Evolutionary conservation across 176 grass and related monocot species (phyloP).

Genomic region (Carex kokanica): DNA sequence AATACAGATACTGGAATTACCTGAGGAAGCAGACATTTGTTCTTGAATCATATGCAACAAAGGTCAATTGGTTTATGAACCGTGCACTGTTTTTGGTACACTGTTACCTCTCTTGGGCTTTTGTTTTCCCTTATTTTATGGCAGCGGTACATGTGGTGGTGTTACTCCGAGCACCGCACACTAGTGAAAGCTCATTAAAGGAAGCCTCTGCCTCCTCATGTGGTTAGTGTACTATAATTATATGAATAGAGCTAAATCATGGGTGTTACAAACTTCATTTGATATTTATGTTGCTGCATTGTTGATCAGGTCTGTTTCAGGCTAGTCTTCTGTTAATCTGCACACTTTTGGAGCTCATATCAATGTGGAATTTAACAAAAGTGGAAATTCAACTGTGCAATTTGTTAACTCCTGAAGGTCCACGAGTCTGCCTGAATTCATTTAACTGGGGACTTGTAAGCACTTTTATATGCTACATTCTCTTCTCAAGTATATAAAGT

Average conservation of each 20-base stretch:
- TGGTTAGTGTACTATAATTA: slow-evolving; percentile 42
- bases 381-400: slow-evolving; percentile 95
- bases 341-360: slow-evolving; percentile 75
- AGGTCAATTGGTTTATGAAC: slow-evolving; percentile 95
- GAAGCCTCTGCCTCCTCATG: slow-evolving; percentile 61
- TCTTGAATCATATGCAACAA: slow-evolving; percentile 93
- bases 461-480: slow-evolving; percentile 18
- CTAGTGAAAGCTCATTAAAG: slow-evolving; percentile 39
- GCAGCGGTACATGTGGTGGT: slow-evolving; percentile 68
- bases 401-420: slow-evolving; percentile 83
- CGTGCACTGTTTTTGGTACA: slow-evolving; percentile 84
- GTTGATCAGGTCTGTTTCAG: slow-evolving; percentile 52
- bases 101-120: slow-evolving; percentile 96
- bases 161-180: slow-evolving; percentile 60
- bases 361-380: slow-evolving; percentile 98
- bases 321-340: slow-evolving; percentile 64
- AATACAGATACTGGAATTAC: slow-evolving; percentile 98
- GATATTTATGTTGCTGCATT: not conserved
- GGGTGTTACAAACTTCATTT: not conserved
- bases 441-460: slow-evolving; percentile 97
- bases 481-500: not conserved
- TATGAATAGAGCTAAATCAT: not conserved
- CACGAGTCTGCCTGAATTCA: slow-evolving; percentile 67
- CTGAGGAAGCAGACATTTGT: slow-evolving; percentile 99
- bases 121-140: slow-evolving; percentile 90